Evolutionary conservation across 768 basidiomycete genomes (phyloP), one percentile per base, ranked within the genome.

Genomic region (Pleurotus ostreatus): DNA sequence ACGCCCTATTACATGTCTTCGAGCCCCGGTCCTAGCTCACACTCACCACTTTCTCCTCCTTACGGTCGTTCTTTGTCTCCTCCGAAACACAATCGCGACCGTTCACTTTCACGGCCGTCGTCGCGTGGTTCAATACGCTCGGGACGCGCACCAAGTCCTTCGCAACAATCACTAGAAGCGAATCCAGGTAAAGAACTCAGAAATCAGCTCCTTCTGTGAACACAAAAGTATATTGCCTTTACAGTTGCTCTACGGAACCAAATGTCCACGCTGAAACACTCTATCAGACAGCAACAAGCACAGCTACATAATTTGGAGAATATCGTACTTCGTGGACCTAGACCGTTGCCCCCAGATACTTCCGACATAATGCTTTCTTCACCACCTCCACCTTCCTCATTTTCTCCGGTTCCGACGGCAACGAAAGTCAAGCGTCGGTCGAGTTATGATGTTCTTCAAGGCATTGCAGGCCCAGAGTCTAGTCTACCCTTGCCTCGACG

Each of bases 221-320:
- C 60, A 57, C 55, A 52, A 44, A 61, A 49, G 56, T 55, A 63
- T 66, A 59, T 60, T 55, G 61, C 59, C 46, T 56, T 55, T 57
- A 59, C 63, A 92, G 90, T 91, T 65, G 80, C 84, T 59, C 77
- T 91, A 53, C 83, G 90, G 55, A 85, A 82, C 62, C 89, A 92
- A 58, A 85, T 92, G 71, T 89, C 88, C 61, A 85, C 84, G 40
- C 72, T 92, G 65, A 91, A 87, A 71, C 90, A 92, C 67, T 82
- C 78, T 66, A 92, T 92, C 63, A 75, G 90, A 59, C 89, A 92
- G 63, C 88, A 92, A 65, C 88, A 91, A 74, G 89, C 89, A 16
- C 88, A 92, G 62, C 69, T 91, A 37, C 80, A 85, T 61, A 76
- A 65, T 39, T 79, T 92, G 52, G 90, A 92, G 68, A 88, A 76